These are phyloP conservation scores for Botryotinia narcissicola DNA, from an alignment of 2,329 filamentous ascomycete genomes.

Conservation along the genomic window DNA sequence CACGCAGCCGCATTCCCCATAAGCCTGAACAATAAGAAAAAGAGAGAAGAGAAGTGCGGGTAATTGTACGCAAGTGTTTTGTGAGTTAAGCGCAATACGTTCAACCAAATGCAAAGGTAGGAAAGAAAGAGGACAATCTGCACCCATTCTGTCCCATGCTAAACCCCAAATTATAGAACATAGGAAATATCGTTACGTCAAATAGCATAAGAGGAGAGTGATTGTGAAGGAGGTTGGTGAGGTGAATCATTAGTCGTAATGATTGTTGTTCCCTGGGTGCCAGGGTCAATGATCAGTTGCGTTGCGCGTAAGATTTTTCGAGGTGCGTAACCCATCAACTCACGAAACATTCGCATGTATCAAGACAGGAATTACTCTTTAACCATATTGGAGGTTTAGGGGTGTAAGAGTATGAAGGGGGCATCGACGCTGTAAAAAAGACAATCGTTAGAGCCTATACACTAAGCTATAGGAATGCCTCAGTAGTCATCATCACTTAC, in stretches of 20 bases:
- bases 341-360: neutral
- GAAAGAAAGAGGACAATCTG: neutral
- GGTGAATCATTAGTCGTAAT: neutral
- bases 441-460: neutral
- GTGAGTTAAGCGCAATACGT: neutral
- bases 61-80: neutral
- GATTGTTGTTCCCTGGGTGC: neutral
- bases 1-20: neutral
- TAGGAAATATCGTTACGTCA: neutral
- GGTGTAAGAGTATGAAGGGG: conserved; percentile 9
- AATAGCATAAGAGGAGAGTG: neutral
- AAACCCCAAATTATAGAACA: neutral
- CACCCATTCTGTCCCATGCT: neutral
- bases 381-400: neutral
- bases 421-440: conserved; percentile 1
- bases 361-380: neutral
- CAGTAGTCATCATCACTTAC: neutral
- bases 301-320: neutral
- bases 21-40: neutral
- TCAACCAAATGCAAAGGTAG: neutral
- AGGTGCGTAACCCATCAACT: neutral
- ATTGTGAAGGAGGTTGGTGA: neutral
- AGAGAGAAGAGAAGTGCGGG: neutral
- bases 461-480: neutral
- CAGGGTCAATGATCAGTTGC: neutral